Conservation (phyloP, 805 yeast species). For the Scheffersomyces ergatensis region DNA sequence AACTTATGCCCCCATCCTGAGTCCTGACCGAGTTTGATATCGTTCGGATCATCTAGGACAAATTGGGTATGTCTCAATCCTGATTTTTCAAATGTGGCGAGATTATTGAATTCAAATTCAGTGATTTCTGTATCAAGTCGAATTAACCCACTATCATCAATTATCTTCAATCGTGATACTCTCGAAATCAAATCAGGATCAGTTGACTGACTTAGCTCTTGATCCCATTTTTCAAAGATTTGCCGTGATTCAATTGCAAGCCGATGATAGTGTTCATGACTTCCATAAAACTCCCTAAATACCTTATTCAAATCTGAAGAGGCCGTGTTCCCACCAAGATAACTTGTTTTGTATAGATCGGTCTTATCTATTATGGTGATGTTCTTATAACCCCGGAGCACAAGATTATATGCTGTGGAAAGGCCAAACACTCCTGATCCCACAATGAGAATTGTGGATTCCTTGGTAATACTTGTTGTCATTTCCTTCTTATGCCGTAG, state of each 20-base stretch:
- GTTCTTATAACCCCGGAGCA: constrained; percentile 30
- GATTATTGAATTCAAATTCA: constrained; percentile 13
- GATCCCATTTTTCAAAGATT: constrained; percentile 18
- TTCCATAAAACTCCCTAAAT: constrained; percentile 35
- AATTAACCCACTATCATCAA: constrained; percentile 24
- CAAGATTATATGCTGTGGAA: constrained; percentile 45
- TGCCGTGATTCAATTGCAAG: constrained; percentile 15
- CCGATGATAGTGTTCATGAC: constrained; percentile 27
- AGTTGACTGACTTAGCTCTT: constrained; percentile 14
- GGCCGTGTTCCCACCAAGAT: constrained; percentile 37
- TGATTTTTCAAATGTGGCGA: constrained; percentile 16
- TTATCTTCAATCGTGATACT: constrained; percentile 14
- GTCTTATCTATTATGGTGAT: constrained; percentile 35
- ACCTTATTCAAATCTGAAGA: constrained; percentile 39
- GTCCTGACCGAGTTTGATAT: constrained; percentile 24
- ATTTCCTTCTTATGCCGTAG: too few relatives aligned
- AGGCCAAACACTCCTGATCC: constrained; percentile 61
- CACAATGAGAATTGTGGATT: constrained; percentile 34
- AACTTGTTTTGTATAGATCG: background rate
- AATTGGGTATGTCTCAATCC: constrained; percentile 22
- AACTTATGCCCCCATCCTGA: constrained; percentile 21
- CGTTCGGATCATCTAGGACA: constrained; percentile 20
- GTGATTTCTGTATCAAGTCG: constrained; percentile 18
- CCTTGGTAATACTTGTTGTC: constrained; percentile 7
- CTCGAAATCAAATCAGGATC: constrained; percentile 15